Conservation (phyloP, 2,329 filamentous ascomycete genomes). For the Alternaria sp. region DNA sequence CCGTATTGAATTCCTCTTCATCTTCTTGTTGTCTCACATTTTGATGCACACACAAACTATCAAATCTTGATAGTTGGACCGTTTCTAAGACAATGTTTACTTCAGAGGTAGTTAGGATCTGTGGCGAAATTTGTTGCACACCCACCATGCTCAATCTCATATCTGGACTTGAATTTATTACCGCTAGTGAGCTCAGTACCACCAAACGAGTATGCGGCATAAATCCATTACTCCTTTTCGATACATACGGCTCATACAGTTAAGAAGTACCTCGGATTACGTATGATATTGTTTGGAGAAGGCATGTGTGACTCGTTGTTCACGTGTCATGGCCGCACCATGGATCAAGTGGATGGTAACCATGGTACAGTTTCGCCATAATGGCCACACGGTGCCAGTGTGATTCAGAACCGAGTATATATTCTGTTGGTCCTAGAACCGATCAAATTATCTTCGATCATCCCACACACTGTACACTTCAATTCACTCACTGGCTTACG, state of each 20-base stretch:
- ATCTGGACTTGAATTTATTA: neutral
- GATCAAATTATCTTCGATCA: too few species aligned
- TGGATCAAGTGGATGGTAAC: neutral
- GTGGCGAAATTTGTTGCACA: neutral
- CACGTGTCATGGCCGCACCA: neutral
- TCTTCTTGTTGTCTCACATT: neutral
- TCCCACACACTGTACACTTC: too few species aligned
- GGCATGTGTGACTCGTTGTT: neutral
- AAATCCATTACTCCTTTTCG: neutral
- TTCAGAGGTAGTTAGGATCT: neutral
- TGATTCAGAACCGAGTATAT: neutral
- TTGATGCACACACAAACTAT: neutral
- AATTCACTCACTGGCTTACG: too few species aligned
- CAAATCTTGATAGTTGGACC: neutral
- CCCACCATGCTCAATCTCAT: neutral
- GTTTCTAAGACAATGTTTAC: too few species aligned
- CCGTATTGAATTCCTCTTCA: too few species aligned
- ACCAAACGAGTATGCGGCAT: neutral
- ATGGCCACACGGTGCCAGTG: fast-evolving
- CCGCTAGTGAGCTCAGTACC: neutral
- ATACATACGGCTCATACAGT: neutral
- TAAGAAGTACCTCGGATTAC: neutral
- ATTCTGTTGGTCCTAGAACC: neutral
- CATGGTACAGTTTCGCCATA: neutral
- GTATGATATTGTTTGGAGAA: neutral